Base-by-base conservation (phyloP, 2,329 filamentous ascomycete genomes). In the Teratosphaeria nubilosa region DNA sequence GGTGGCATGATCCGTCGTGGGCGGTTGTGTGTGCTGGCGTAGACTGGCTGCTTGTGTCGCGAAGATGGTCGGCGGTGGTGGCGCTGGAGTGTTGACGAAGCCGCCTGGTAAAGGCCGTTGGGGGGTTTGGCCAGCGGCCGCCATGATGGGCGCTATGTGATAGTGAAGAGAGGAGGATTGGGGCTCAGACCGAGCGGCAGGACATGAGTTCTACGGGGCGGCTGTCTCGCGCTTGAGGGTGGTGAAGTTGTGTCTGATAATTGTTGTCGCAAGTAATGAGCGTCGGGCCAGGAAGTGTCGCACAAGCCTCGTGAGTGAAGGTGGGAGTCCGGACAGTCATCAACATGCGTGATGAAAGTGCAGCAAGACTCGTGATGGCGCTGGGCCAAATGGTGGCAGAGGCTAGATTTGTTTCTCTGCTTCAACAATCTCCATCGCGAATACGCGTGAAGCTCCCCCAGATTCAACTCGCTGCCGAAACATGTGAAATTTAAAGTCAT, bases 101-200 rank as follows among this genome's bases (percentile, higher is more conserved):
- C 86, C 85, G 76, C 88, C 88, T 51, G 88, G 88, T 53, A 90
- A 78, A 61, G 83, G 83, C 66, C 87, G 84, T 75, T 86, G 80
- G 45, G 88, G 88, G 58, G 88, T 89, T 30, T 53, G 63, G 34
- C 60, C 67, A 55, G 60, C 65, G 30, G 65, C 59, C 45, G 68
- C 68, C 68, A 70, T 70, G 37, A 27, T 61, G 45, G 27, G 16
- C 20, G 41, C n/a, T 48, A 48, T 48, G 41, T 10, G 41, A 48
- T 48, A 16, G 41, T 2, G 6, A 48, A 7, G 10, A 48, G 41
- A 10, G n/a, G 41, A n/a, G 25, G 5, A 22, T 30, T 41, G 13
- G 16, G 41, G 41, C n/a, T 48, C 41, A 48, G 41, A 16, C n/a
- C 31, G 51, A 56, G 2, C 4, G 31, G 14, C 24, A 55, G 20